A percentile compares a stretch with the other conserved stretches of the same genome.
These are phyloP conservation scores for Macadamia integrifolia DNA, from an alignment of 164 flowering plant genomes.

Conservation along the genomic window DNA sequence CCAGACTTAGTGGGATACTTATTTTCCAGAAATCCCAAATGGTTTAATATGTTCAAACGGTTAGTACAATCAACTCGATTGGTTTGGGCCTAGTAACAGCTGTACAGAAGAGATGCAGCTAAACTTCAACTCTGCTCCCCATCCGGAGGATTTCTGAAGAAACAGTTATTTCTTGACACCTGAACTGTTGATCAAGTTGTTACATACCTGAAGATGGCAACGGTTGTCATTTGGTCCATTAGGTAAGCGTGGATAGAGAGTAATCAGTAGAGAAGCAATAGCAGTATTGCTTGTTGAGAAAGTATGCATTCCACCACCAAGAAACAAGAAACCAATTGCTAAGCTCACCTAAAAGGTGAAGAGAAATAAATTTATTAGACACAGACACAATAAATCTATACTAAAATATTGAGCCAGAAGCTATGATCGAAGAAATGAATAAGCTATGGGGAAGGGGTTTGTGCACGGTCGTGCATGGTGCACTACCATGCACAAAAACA, in stretches of 20 bases:
- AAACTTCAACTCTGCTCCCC: neutral
- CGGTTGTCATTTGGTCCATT: constrained; percentile 97
- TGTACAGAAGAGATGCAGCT: neutral
- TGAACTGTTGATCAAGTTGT: neutral
- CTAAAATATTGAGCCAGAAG: neutral
- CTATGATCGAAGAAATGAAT: neutral
- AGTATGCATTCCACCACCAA: constrained; percentile 92
- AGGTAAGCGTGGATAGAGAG: constrained; percentile 94
- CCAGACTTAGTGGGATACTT: neutral
- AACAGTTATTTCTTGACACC: too few relatives aligned
- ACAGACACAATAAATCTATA: neutral
- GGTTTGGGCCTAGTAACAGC: too few relatives aligned
- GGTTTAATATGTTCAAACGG: neutral
- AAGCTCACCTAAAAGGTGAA: constrained; percentile 59
- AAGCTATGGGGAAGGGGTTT: too few relatives aligned
- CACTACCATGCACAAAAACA: too few relatives aligned
- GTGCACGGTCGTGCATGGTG: too few relatives aligned
- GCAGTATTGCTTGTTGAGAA: constrained; percentile 83
- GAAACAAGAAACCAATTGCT: constrained; percentile 91
- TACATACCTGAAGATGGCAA: constrained; percentile 88
- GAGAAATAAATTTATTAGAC: neutral
- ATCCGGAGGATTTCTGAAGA: too few relatives aligned
- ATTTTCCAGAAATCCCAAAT: neutral
- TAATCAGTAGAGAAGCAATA: constrained; percentile 72
- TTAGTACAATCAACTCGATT: neutral